Conservation (phyloP, 768 basidiomycete species). For the Sporobolomyces roseus region DNA sequence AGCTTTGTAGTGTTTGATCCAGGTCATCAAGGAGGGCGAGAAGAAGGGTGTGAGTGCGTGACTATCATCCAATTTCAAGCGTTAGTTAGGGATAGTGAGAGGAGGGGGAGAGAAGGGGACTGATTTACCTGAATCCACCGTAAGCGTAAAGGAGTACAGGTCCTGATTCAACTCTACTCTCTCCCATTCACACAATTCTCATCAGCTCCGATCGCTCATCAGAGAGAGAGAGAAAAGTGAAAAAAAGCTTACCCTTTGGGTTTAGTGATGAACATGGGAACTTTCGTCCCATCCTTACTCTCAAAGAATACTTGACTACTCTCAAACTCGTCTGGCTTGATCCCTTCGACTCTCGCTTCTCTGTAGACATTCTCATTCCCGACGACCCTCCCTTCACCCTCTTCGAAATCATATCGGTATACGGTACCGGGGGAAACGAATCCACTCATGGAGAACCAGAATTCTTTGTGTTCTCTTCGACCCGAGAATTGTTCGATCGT, state of each 20-base stretch:
- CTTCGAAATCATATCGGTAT: slow-evolving; percentile 60
- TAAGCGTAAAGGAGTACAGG: slow-evolving; percentile 79
- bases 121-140: slow-evolving; percentile 53
- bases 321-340: slow-evolving; percentile 66
- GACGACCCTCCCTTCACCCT: slow-evolving; percentile 11
- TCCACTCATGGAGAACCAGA: slow-evolving; percentile 58
- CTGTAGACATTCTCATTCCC: slow-evolving; percentile 56
- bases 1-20: slow-evolving; percentile 66
- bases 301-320: slow-evolving; percentile 73
- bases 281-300: slow-evolving; percentile 70
- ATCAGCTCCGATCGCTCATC: too few species aligned
- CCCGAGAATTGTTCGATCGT: slow-evolving; percentile 56
- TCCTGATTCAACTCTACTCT: slow-evolving; percentile 49
- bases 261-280: slow-evolving; percentile 81
- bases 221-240: background rate
- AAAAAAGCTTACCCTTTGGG: slow-evolving; percentile 55
- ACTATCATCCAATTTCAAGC: slow-evolving; percentile 50
- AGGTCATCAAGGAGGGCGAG: slow-evolving; percentile 65
- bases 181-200: too few species aligned
- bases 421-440: slow-evolving; percentile 71
- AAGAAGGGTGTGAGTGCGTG: slow-evolving; percentile 70
- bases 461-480: slow-evolving; percentile 57
- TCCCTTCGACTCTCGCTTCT: slow-evolving; percentile 59
- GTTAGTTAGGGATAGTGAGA: slow-evolving; percentile 5
- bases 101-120: too few species aligned